Evolutionary conservation across 1,284 basidiomycete genomes (phyloP), one percentile per base, ranked within the genome.

Genomic region (Wolfiporia cocos): DNA sequence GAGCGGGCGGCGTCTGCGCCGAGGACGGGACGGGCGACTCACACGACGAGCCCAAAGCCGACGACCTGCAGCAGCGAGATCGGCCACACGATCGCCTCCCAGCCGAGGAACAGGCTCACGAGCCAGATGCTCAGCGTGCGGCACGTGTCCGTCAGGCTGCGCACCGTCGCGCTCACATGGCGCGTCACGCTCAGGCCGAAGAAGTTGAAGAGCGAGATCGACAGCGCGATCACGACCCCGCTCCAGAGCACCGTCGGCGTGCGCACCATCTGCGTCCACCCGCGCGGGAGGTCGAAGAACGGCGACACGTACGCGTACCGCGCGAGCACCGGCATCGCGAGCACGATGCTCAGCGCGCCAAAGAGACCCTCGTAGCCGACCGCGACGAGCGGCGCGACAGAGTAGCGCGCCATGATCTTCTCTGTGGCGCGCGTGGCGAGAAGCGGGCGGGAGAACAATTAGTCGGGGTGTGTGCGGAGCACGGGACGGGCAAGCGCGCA

Each of bases 321-420:
- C 37, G 58, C 52, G 33, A 61, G 51, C 56, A 93, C 66, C 4
- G 89, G 86, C 65, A 92, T 74, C 46, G 80, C 73, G 23, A 86
- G 50, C 34, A 92, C 53, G 51, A 93, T 81, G 18, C 89, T 89
- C 46, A 87, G 52, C 15, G 84, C 68, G 46, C 96, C 96, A 61
- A 96, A 99, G 47, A 94, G 68, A 38, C 96, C 96, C 67, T 99
- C 96, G 50, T 81, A 89, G 21, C 93, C 92, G 39, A 98, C 96
- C 10, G 95, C 94, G 41, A 93, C 77, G 24, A 98, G 75, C n/a
- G 96, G 94, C 40, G 86, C 80, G 42, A 99, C 85, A 34, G 80
- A 74, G 69, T 96, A 95, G 40, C 77, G 77, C 33, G 78, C 75
- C 83, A 97, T 84, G 57, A 97, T 92, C 70, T 87, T 91, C 67